Percentiles rank a stretch among this genome's conserved stretches.
Conservation (phyloP, 805 yeast genomes). For the Cyberlindnera lachancei region DNA sequence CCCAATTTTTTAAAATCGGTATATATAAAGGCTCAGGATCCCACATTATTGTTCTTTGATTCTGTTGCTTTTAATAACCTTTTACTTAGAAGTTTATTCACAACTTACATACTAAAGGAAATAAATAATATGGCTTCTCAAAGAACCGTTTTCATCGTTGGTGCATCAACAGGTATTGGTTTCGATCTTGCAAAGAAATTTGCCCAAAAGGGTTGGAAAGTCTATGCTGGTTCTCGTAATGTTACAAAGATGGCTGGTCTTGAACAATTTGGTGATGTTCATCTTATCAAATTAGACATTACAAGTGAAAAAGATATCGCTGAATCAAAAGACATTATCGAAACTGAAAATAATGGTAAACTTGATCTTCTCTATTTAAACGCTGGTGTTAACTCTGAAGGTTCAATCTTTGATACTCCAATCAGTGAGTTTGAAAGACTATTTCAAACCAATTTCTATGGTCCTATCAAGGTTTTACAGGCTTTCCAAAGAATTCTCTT, state of each 20-base stretch:
- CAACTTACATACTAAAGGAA: too few relatives aligned
- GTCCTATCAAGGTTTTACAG: constrained; percentile 30
- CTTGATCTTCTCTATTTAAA: constrained; percentile 34
- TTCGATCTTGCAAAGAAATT: constrained; percentile 38
- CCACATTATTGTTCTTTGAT: too few relatives aligned
- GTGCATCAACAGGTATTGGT: constrained; percentile 58
- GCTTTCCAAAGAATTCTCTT: constrained; percentile 27
- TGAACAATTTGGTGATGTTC: constrained; percentile 24
- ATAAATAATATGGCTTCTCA: too few relatives aligned
- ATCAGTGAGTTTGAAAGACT: constrained; percentile 16
- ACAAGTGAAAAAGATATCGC: constrained; percentile 25
- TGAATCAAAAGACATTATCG: constrained; percentile 20
- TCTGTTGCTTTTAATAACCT: too few relatives aligned
- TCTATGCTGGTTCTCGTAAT: constrained; percentile 29
- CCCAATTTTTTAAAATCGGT: too few relatives aligned
- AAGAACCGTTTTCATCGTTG: constrained; percentile 46
- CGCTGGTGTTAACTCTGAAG: constrained; percentile 25
- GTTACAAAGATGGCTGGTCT: constrained; percentile 25
- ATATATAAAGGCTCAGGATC: too few relatives aligned
- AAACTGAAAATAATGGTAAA: constrained; percentile 24
- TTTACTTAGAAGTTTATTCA: too few relatives aligned
- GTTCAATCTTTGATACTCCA: constrained; percentile 29
- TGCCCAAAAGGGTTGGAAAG: constrained; percentile 32
- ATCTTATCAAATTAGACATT: constrained; percentile 29
- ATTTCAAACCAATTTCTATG: constrained; percentile 31